These are phyloP conservation scores for Beauveria sp. DNA, from an alignment of 2,329 filamentous ascomycete species.

Conservation along the genomic window DNA sequence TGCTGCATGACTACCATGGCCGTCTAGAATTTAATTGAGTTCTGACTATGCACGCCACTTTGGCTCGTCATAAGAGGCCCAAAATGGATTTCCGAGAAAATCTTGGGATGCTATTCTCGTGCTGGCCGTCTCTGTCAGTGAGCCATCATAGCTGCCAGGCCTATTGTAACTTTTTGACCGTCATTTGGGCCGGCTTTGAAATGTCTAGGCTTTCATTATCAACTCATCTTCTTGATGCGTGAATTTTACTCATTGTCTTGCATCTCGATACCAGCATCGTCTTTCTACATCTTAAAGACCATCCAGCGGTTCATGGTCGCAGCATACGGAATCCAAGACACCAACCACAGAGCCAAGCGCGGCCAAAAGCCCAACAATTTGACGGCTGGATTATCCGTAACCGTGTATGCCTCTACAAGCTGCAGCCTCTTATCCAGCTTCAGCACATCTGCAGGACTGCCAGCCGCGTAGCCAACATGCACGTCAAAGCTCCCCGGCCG, in stretches of 20 bases:
- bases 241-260: not conserved
- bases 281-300: not conserved
- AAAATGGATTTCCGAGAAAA: too few relatives aligned
- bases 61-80: too few relatives aligned
- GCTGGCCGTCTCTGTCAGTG: not conserved
- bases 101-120: not conserved
- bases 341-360: not conserved
- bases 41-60: too few relatives aligned
- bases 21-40: too few relatives aligned
- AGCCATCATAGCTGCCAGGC: not conserved
- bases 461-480: not conserved
- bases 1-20: too few relatives aligned
- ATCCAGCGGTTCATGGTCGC: not conserved
- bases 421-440: not conserved
- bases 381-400: not conserved
- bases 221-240: too few relatives aligned
- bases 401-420: not conserved
- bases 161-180: not conserved
- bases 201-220: too few relatives aligned
- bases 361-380: not conserved
- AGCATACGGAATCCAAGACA: slow-evolving; percentile 2
- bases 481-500: not conserved
- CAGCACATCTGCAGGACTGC: not conserved
- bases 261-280: not conserved
- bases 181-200: not conserved